A percentile compares a stretch with the other conserved stretches of the same genome.
phyloP scores from a whole-genome alignment of 1,284 basidiomycete genomes.

The Melampsora americana region DNA sequence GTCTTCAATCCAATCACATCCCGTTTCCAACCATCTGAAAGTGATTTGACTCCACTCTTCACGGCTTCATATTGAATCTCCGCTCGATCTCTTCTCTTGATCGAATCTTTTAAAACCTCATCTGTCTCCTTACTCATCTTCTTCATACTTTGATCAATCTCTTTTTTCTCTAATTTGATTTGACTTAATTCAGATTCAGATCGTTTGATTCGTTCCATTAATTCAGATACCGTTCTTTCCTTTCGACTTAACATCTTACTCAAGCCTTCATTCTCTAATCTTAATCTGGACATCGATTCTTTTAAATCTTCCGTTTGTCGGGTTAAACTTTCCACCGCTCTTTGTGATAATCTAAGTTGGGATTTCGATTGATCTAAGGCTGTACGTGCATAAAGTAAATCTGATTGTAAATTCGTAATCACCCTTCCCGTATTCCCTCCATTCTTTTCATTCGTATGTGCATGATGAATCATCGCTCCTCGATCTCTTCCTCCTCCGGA shows the following conservation, averaged over 20 bases:
- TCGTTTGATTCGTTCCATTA: slow-evolving; percentile 51
- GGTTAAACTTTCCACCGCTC: slow-evolving; percentile 68
- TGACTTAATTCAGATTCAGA: slow-evolving; percentile 50
- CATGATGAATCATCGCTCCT: slow-evolving; percentile 42
- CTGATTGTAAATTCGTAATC: slow-evolving; percentile 73
- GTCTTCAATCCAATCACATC: slow-evolving; percentile 21
- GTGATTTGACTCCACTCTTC: slow-evolving; percentile 45
- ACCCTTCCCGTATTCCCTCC: slow-evolving; percentile 70
- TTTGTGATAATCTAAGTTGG: slow-evolving; percentile 70
- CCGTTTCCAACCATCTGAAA: slow-evolving; percentile 36
- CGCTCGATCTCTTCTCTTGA: slow-evolving; percentile 49
- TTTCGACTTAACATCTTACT: slow-evolving; percentile 80
- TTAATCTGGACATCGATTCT: slow-evolving; percentile 71
- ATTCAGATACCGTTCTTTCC: slow-evolving; percentile 73
- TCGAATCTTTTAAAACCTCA: slow-evolving; percentile 48
- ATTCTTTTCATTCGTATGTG: slow-evolving; percentile 58
- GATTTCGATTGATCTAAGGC: slow-evolving; percentile 77
- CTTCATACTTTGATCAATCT: slow-evolving; percentile 38
- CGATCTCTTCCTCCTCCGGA: slow-evolving; percentile 40
- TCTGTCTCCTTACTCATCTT: slow-evolving; percentile 50
- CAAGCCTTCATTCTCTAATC: slow-evolving; percentile 76
- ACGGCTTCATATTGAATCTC: slow-evolving; percentile 46
- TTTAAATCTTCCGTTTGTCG: slow-evolving; percentile 79
- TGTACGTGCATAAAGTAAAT: slow-evolving; percentile 71
- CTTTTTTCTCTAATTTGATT: slow-evolving; percentile 45